Conservation (phyloP, 805 yeast genomes). For the Metschnikowia borealis region DNA sequence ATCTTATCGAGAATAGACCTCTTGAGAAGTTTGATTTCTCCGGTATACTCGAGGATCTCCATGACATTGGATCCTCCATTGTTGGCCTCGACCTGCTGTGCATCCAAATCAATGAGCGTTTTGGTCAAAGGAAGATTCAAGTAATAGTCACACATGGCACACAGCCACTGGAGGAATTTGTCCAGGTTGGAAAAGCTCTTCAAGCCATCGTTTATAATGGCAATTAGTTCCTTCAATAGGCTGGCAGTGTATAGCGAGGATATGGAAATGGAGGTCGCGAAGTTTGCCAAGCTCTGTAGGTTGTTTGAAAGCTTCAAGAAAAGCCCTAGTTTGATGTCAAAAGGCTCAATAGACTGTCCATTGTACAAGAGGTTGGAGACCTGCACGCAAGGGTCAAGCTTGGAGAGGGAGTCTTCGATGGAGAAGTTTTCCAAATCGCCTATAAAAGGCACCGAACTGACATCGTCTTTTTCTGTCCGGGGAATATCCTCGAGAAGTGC, state of each 20-base stretch:
- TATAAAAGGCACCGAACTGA: neutral
- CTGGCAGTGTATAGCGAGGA: conserved; percentile 39
- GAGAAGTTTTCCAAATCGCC: conserved; percentile 7
- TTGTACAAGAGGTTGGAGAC: conserved; percentile 7
- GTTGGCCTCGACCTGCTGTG: conserved; percentile 11
- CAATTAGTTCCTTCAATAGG: conserved; percentile 32
- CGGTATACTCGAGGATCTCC: conserved; percentile 39
- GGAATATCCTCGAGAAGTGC: neutral
- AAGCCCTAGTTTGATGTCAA: conserved; percentile 17
- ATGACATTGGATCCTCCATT: conserved; percentile 14
- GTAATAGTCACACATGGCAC: conserved; percentile 40
- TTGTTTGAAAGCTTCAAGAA: conserved; percentile 35
- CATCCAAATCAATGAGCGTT: conserved; percentile 24
- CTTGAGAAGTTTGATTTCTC: conserved; percentile 47
- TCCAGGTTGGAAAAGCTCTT: conserved; percentile 18
- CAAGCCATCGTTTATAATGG: conserved; percentile 39
- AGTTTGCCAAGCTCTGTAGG: conserved; percentile 34
- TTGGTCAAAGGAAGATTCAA: conserved; percentile 22
- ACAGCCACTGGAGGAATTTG: conserved; percentile 35
- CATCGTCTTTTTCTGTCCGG: neutral
- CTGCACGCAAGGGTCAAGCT: conserved; percentile 7
- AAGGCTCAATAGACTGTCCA: conserved; percentile 8
- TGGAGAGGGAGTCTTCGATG: conserved; percentile 7
- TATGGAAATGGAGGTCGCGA: conserved; percentile 37
- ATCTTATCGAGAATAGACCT: conserved; percentile 29